Evolutionary conservation across 331 rosid genomes (phyloP), one percentile per base, ranked within the genome.

Genomic region (Spiraea crenata): DNA sequence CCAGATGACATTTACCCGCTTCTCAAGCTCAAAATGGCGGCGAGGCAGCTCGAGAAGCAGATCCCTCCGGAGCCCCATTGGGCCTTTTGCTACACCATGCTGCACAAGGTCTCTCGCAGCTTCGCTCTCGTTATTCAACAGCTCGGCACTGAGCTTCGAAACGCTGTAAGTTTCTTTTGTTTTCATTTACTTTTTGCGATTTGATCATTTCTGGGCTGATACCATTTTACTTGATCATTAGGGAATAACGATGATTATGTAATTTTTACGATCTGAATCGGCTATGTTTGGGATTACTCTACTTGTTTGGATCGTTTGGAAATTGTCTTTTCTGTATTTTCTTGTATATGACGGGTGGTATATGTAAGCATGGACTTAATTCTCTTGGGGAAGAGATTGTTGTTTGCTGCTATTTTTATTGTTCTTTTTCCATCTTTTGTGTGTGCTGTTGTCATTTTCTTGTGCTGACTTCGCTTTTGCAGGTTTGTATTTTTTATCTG

Each of bases 401-500:
- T 8, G 60, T 41, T 41, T 44, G 31, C 64, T 42, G 13, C 46
- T 44, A 14, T 55, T 42, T 42, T 25, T 14, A 15, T 42, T 74
- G 12, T 45, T 31, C 16, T 25, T 57, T 14, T 37, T 65, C 9
- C 59, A 68, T 10, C 55, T 48, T 64, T 8, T 41, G 37, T 74
- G 39, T 9, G 16, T 5, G 46, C n/a, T 31, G 31, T n/a, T 13
- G 19, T 16, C 44, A n/a, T n/a, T 54, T 34, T 16, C 11, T 55
- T 19, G 51, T 42, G 50, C 62, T 25, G 9, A 15, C 17, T 69
- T 76, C 64, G 44, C 11, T 62, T 78, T 82, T 81, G 80, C 96
- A 92, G 98, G 90, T 93, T 50, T 91, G 90, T 72, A 85, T 95
- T 64, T 95, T 95, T 74, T 95, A 95, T 79, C 85, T 95, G 88